Conservation (phyloP, 768 basidiomycete genomes). For the Calocera cornea region DNA sequence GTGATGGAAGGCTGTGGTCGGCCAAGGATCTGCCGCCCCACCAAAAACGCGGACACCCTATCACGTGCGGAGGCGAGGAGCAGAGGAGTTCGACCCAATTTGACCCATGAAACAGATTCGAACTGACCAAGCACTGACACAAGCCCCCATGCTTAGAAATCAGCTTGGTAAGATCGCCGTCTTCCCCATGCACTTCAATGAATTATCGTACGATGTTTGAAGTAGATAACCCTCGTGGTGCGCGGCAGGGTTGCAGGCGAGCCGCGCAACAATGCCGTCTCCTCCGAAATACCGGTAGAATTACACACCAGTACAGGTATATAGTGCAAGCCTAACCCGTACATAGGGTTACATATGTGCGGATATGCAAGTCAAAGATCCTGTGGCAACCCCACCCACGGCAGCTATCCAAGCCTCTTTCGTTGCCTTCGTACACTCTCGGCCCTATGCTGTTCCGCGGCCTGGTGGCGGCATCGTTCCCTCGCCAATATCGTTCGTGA, state of each 20-base stretch:
- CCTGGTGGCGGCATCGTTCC: slow-evolving; percentile 1
- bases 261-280: background rate
- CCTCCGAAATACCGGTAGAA: background rate
- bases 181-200: too few species aligned
- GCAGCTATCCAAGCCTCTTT: background rate
- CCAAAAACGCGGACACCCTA: too few species aligned
- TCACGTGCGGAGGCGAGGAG: too few species aligned
- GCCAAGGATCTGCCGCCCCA: too few species aligned
- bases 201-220: too few species aligned
- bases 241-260: background rate
- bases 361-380: background rate
- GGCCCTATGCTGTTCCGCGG: background rate
- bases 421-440: background rate
- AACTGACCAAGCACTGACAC: too few species aligned
- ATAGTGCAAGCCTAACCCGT: background rate
- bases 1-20: too few species aligned
- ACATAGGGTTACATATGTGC: background rate
- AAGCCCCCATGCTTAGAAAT: too few species aligned
- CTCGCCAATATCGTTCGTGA: background rate
- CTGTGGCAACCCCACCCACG: background rate
- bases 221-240: too few species aligned
- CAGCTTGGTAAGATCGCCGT: too few species aligned
- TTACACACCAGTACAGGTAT: background rate
- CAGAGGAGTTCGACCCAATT: too few species aligned
- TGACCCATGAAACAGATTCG: too few species aligned